A percentile compares a stretch with the other conserved stretches of the same genome.
phyloP scores from a whole-genome alignment of 805 yeast species.

The Saturnispora gosingensis region DNA sequence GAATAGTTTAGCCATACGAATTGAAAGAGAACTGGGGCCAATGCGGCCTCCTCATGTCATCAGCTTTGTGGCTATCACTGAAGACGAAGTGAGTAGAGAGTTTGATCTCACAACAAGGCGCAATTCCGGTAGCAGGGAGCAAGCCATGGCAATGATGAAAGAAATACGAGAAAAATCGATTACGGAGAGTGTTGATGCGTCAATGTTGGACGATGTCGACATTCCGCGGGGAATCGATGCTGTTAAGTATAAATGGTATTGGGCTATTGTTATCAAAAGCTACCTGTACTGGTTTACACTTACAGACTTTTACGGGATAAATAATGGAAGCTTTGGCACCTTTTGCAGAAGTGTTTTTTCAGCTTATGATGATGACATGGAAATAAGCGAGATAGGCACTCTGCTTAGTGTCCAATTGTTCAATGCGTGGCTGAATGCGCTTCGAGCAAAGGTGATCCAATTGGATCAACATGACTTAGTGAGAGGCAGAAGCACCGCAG shows the following conservation, averaged over 20 bases:
- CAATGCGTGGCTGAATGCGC: not conserved
- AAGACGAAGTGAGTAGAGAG: not conserved
- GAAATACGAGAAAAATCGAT: not conserved
- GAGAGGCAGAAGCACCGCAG: slow-evolving; percentile 1
- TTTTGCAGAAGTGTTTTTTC: not conserved
- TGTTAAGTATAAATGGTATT: slow-evolving; percentile 6
- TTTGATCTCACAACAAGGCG: not conserved
- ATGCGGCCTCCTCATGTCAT: not conserved
- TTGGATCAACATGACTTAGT: not conserved
- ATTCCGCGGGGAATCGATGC: slow-evolving; percentile 2
- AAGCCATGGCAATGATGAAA: not conserved
- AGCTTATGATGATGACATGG: not conserved
- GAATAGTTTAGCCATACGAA: not conserved
- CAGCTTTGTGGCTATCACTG: not conserved
- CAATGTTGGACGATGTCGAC: not conserved
- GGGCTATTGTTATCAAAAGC: slow-evolving; percentile 5
- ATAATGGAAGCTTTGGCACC: not conserved
- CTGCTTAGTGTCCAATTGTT: not conserved
- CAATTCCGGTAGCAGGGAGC: not conserved
- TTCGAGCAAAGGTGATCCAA: not conserved
- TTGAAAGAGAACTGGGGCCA: not conserved
- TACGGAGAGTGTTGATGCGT: not conserved
- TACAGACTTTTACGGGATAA: slow-evolving; percentile 1
- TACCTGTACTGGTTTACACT: slow-evolving; percentile 2
- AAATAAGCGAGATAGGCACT: not conserved